phyloP scores from a whole-genome alignment of 345 rosid genomes.

The Eucalyptus shirleyi region DNA sequence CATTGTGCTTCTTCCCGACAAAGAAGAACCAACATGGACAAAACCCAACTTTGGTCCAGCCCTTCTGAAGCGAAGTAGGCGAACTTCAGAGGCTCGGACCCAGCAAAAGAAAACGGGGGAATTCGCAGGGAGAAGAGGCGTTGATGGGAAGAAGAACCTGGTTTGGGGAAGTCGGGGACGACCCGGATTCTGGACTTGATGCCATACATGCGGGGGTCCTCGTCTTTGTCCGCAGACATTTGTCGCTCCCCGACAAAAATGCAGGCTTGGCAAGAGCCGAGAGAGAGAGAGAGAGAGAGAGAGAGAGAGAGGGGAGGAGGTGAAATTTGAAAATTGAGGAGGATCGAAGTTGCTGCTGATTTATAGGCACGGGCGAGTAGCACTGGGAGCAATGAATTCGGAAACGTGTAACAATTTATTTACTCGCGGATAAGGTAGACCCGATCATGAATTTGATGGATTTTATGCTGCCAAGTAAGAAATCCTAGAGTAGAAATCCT shows the following conservation, averaged over 20 bases:
- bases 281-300: neutral
- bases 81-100: neutral
- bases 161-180: conserved; percentile 25
- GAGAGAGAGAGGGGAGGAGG: neutral
- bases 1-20: neutral
- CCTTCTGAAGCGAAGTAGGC: neutral
- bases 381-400: neutral
- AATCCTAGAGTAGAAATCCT: neutral
- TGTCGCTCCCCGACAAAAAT: neutral
- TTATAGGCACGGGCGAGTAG: neutral
- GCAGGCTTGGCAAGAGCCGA: neutral
- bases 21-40: neutral
- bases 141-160: conserved; percentile 21
- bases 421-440: neutral
- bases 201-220: conserved; percentile 13
- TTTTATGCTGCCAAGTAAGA: neutral
- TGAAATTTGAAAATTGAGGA: neutral
- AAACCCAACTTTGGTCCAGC: neutral
- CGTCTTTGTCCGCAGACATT: conserved; percentile 52
- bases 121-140: neutral
- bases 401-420: neutral
- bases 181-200: conserved; percentile 13
- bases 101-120: neutral
- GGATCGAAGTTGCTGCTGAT: neutral
- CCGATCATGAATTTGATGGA: neutral